Base-by-base conservation (phyloP, 768 basidiomycete species). In the Lactarius deliciosus region DNA sequence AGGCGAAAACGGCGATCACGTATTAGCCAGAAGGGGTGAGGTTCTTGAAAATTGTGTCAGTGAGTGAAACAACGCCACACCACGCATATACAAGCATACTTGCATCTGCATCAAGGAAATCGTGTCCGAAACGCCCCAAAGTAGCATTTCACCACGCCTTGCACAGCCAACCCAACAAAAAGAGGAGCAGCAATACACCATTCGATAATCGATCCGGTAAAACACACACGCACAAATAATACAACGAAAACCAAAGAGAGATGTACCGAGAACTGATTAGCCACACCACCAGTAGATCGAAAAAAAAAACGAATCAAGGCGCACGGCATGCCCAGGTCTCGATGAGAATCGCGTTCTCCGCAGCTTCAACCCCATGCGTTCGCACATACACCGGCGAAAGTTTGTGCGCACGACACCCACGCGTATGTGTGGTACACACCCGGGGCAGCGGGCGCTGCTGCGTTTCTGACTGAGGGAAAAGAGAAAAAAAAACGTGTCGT, bases 311-410 rank as follows among this genome's bases (percentile, higher is more conserved):
- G 73, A 66, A 73, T 73, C 47, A 53, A 72, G 81, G 82, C 75
- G 79, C 81, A 84, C 82, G 85, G 82, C 86, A 89, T 87, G 88
- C 88, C 88, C 87, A 89, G 87, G 77, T 79, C 79, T 72, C 81
- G 84, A 75, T 36, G 15, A 63, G 25, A 22, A 53, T 53, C 70
- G 61, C 71, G 60, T 68, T 86, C 80, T 87, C 72, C 85, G 85
- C 86, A 80, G 77, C 74, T 68, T 67, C 75, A 15, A 40, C 60
- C 41, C 36, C 55, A 47, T 18, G 43, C 66, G 60, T 40, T 36
- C 45, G 69, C 68, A 70, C 58, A 61, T 53, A 53, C 22, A 60
- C 50, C 41, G 38, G 47, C 41, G 59, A 50, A 25, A 74, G 62
- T 73, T 68, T 57, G 57, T 59, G 65, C 64, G 64, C 61, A 45